Conservation (phyloP, 2,329 filamentous ascomycete genomes). For the Nigrospora oryzae region DNA sequence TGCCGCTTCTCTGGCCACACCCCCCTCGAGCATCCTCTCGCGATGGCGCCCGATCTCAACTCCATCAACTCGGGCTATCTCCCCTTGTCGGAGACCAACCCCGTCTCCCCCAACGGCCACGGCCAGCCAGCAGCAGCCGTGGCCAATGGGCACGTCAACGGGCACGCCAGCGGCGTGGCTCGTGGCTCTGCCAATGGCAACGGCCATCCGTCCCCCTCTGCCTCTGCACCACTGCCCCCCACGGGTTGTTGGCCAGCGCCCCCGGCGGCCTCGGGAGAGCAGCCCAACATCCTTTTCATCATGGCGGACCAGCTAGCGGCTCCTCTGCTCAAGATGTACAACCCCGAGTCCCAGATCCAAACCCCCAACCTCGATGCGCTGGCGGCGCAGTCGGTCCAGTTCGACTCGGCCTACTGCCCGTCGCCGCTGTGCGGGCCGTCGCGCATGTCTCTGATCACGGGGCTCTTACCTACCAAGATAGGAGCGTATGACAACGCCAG, state of each 20-base stretch:
- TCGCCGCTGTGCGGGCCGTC: constrained; percentile 88
- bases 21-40: background rate
- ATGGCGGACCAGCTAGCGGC: constrained; percentile 96
- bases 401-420: constrained; percentile 90
- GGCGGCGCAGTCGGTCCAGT: constrained; percentile 75
- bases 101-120: constrained; percentile 11
- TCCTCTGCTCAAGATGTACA: constrained; percentile 86
- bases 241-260: background rate
- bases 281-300: constrained; percentile 81
- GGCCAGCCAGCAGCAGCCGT: constrained; percentile 8
- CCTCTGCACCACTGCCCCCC: background rate
- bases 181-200: background rate
- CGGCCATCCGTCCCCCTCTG: background rate
- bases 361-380: constrained; percentile 84
- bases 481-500: constrained; percentile 87
- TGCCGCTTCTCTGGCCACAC: too few relatives aligned
- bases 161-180: constrained; percentile 9
- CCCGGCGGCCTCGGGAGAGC: constrained; percentile 22
- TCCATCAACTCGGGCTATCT: constrained; percentile 32
- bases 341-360: constrained; percentile 79
- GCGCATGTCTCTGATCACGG: constrained; percentile 90
- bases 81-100: constrained; percentile 38
- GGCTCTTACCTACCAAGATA: constrained; percentile 85
- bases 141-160: constrained; percentile 8
- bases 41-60: constrained; percentile 69